These are phyloP conservation scores for Tephrocybe sp. DNA, from an alignment of 768 basidiomycete species.

Conservation along the genomic window DNA sequence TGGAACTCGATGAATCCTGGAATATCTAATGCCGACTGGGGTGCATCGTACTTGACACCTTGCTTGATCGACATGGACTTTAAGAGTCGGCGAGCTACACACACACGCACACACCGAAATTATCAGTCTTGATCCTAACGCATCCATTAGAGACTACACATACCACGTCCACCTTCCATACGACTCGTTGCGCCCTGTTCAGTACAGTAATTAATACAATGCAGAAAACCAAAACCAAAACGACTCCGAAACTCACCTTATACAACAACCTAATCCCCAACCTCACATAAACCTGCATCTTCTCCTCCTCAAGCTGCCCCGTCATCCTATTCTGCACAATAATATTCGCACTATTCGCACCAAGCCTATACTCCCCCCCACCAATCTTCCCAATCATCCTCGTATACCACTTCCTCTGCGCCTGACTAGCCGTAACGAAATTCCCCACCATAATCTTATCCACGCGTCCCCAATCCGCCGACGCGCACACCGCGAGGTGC, in stretches of 20 bases:
- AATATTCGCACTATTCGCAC: slow-evolving; percentile 97
- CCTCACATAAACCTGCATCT: slow-evolving; percentile 93
- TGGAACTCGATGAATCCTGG: slow-evolving; percentile 89
- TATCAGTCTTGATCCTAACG: no score
- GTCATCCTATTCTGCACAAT: slow-evolving; percentile 93
- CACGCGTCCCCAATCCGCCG: slow-evolving; percentile 87
- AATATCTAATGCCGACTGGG: slow-evolving; percentile 82
- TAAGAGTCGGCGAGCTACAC: slow-evolving; percentile 77
- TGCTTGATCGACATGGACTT: slow-evolving; percentile 92
- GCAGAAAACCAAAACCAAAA: no score
- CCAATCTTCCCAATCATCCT: slow-evolving; percentile 85
- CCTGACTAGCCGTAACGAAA: slow-evolving; percentile 91
- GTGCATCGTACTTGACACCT: slow-evolving; percentile 87
- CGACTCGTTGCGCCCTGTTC: slow-evolving; percentile 74
- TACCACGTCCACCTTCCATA: slow-evolving; percentile 88
- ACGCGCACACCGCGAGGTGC: slow-evolving; percentile 95
- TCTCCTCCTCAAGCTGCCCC: slow-evolving; percentile 93
- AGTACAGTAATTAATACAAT: no score
- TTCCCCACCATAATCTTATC: slow-evolving; percentile 90
- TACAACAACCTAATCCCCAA: slow-evolving; percentile 91
- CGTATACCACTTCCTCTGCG: slow-evolving; percentile 97
- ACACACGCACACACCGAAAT: no score
- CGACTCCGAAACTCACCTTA: slow-evolving; percentile 56
- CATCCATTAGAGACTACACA: no score
- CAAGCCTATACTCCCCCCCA: slow-evolving; percentile 83